Evolutionary conservation across 2,329 filamentous ascomycete genomes (phyloP).

Genomic region (Penicillium palitans): DNA sequence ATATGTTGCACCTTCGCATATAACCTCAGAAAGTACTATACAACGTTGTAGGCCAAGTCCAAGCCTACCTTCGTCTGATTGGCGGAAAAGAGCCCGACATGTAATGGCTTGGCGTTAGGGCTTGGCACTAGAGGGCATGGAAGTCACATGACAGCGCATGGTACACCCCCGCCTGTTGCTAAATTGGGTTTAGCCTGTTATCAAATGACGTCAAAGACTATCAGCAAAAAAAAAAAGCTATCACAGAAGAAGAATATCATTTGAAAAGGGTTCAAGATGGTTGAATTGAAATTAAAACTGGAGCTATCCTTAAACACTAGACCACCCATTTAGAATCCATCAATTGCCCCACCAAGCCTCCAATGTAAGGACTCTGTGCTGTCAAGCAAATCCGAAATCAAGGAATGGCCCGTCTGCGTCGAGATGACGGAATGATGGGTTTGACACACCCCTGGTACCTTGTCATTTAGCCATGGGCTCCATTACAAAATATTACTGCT

Average conservation of each 20-base stretch:
- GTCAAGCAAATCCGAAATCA: conserved; percentile 12
- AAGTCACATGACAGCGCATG: conserved; percentile 9
- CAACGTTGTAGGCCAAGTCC: neutral
- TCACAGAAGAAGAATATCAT: neutral
- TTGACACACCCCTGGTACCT: conserved; percentile 1
- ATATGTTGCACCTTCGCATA: neutral
- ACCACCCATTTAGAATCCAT: neutral
- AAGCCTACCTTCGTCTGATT: conserved; percentile 3
- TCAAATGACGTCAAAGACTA: conserved; percentile 18
- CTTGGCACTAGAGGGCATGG: conserved; percentile 6
- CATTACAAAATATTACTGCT: neutral
- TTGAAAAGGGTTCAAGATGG: neutral
- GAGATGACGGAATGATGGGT: conserved; percentile 16
- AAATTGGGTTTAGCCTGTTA: conserved; percentile 1
- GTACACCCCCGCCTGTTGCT: conserved; percentile 1
- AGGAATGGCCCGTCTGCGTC: conserved; percentile 9
- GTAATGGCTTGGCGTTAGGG: conserved; percentile 3
- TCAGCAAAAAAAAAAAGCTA: neutral
- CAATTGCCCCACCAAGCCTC: neutral
- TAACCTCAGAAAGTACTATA: neutral
- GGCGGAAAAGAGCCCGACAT: conserved; percentile 9
- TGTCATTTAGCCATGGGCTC: neutral
- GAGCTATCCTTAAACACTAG: neutral
- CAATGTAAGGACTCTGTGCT: neutral
- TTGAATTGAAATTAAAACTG: neutral